These are phyloP conservation scores for Trametes polyzona DNA, from an alignment of 1,284 basidiomycete genomes.

Conservation along the genomic window DNA sequence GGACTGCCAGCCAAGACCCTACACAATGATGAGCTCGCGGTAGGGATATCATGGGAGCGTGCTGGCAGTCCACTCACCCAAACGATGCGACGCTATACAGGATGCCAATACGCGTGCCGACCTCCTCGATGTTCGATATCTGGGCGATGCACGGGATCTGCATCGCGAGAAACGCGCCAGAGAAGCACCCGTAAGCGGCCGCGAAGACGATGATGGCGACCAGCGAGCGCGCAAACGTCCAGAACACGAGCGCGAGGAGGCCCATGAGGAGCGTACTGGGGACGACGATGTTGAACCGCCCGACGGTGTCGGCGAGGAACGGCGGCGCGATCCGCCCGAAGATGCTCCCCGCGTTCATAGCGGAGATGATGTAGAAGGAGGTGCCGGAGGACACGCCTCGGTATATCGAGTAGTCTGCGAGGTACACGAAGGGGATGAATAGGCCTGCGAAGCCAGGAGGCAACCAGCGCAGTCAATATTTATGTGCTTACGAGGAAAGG, in stretches of 20 bases:
- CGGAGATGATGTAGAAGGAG: conserved; percentile 31
- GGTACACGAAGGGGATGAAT: conserved; percentile 30
- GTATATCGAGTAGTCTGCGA: conserved; percentile 17
- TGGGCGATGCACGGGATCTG: conserved; percentile 37
- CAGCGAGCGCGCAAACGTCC: conserved; percentile 40
- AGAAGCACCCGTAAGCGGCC: conserved; percentile 51
- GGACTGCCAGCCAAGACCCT: conserved; percentile 65
- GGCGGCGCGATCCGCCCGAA: conserved; percentile 35
- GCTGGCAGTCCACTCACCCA: conserved; percentile 51
- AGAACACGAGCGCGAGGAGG: conserved; percentile 22
- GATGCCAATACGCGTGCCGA: conserved; percentile 64
- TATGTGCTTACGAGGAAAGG: background rate
- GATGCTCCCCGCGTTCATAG: conserved; percentile 32
- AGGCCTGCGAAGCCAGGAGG: conserved; percentile 2
- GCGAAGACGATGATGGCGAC: conserved; percentile 53
- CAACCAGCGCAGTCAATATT: background rate
- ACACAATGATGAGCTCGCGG: background rate
- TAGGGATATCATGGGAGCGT: background rate
- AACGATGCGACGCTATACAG: conserved; percentile 64
- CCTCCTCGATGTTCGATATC: conserved; percentile 51
- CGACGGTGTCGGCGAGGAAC: conserved; percentile 32
- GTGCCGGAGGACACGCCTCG: conserved; percentile 10
- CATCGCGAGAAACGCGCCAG: conserved; percentile 32
- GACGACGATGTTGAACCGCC: conserved; percentile 33
- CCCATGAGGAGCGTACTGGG: conserved; percentile 28